Percentiles rank a stretch among this genome's conserved stretches.
These are phyloP conservation scores for Malassezia cuniculi DNA, from an alignment of 1,284 basidiomycete genomes.

Conservation along the genomic window DNA sequence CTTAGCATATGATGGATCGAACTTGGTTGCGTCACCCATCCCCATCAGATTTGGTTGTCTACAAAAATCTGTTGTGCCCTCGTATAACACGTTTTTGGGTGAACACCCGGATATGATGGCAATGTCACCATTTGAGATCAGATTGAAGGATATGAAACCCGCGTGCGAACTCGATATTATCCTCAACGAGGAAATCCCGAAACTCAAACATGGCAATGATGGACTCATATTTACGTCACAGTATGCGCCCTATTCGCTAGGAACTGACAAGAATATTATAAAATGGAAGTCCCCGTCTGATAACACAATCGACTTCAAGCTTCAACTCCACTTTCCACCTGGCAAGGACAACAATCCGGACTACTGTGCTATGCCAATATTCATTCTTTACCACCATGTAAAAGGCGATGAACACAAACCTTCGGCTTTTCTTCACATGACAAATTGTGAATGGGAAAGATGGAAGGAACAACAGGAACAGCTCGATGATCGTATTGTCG, in stretches of 20 bases:
- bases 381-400: slow-evolving; percentile 65
- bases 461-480: slow-evolving; percentile 75
- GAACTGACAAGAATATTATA: slow-evolving; percentile 72
- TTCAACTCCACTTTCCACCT: slow-evolving; percentile 80
- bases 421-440: slow-evolving; percentile 74
- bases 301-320: slow-evolving; percentile 94
- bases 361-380: slow-evolving; percentile 69
- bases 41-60: slow-evolving; percentile 80
- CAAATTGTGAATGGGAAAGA: slow-evolving; percentile 85
- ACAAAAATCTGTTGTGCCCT: slow-evolving; percentile 66
- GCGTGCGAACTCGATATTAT: slow-evolving; percentile 79
- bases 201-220: slow-evolving; percentile 83
- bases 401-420: slow-evolving; percentile 55
- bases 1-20: slow-evolving; percentile 70
- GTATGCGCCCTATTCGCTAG: slow-evolving; percentile 68
- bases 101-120: slow-evolving; percentile 56
- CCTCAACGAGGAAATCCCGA: slow-evolving; percentile 68
- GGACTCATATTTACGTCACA: slow-evolving; percentile 94
- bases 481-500: slow-evolving; percentile 80
- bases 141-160: slow-evolving; percentile 74
- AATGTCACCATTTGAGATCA: slow-evolving; percentile 79
- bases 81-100: slow-evolving; percentile 60
- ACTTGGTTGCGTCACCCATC: slow-evolving; percentile 69
- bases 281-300: slow-evolving; percentile 99
- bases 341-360: slow-evolving; percentile 53